These are phyloP conservation scores for Aspergillus affinis DNA, from an alignment of 495 filamentous ascomycete genomes.

Conservation along the genomic window DNA sequence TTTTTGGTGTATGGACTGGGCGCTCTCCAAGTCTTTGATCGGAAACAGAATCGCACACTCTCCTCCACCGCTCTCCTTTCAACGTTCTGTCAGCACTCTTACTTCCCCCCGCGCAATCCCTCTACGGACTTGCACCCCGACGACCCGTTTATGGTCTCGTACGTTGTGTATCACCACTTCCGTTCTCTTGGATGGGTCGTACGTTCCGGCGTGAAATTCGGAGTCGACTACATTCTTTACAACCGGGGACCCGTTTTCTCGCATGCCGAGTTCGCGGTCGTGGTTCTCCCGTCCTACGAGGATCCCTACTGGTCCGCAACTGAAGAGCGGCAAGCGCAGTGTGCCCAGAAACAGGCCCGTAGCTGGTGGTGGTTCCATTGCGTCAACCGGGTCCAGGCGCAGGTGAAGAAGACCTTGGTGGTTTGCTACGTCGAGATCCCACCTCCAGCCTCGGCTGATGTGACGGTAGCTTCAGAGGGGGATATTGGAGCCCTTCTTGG, in stretches of 20 bases:
- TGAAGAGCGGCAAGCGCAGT: constrained; percentile 44
- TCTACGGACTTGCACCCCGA: constrained; percentile 54
- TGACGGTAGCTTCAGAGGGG: constrained; percentile 15
- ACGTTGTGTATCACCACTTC: constrained; percentile 93
- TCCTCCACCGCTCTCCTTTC: constrained; percentile 52
- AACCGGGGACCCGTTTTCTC: constrained; percentile 91
- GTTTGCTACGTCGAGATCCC: constrained; percentile 91
- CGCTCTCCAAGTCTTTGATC: constrained; percentile 64
- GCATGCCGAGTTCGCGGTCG: constrained; percentile 87
- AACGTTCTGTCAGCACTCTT: constrained; percentile 66
- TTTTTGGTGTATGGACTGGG: constrained; percentile 85
- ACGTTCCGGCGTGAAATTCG: constrained; percentile 91
- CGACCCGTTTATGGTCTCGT: constrained; percentile 82
- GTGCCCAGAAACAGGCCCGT: constrained; percentile 47
- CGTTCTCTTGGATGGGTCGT: constrained; percentile 96
- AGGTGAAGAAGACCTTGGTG: constrained; percentile 85
- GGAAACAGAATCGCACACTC: constrained; percentile 41
- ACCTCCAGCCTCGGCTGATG: constrained; percentile 49
- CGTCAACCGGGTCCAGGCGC: constrained; percentile 84
- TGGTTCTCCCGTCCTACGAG: constrained; percentile 80
- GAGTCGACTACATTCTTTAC: constrained; percentile 90
- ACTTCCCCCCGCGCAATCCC: constrained; percentile 57
- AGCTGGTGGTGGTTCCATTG: constrained; percentile 94
- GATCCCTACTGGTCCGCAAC: constrained; percentile 69
- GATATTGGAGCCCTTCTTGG: constrained; percentile 64